phyloP scores from a whole-genome alignment of 179 eudicot genomes.

The Spergularia azorica region DNA sequence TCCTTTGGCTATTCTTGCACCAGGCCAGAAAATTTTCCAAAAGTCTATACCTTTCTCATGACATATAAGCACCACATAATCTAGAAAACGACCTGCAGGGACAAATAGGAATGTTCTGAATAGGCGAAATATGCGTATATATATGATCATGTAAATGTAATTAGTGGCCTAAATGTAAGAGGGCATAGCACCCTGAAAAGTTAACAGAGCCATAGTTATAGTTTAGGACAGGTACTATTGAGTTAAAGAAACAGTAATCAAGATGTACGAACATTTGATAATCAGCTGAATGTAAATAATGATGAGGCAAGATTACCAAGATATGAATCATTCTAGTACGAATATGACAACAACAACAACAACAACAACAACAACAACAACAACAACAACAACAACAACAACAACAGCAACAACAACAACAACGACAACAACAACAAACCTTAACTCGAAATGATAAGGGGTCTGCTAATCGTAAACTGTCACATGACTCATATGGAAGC shows the following conservation, averaged over 20 bases:
- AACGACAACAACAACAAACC: neutral
- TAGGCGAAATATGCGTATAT: neutral
- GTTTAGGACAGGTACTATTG: constrained; percentile 6
- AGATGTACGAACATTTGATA: neutral
- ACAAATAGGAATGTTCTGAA: neutral
- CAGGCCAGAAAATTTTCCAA: constrained; percentile 79
- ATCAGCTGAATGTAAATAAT: neutral
- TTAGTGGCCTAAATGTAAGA: constrained; percentile 19
- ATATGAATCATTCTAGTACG: neutral
- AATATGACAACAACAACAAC: no score
- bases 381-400: neutral
- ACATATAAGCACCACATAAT: constrained; percentile 9
- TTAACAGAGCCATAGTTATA: neutral
- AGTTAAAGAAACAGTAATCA: neutral
- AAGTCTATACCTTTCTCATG: constrained; percentile 38
- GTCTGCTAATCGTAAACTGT: no score
- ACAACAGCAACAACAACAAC: no score
- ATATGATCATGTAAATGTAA: constrained; percentile 11
- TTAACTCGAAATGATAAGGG: no score
- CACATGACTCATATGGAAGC: no score
- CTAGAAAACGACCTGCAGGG: neutral
- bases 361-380: no score
- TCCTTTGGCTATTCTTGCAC: constrained; percentile 81
- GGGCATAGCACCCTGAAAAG: neutral
- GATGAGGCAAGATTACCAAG: neutral